These are phyloP conservation scores for Sphagnum magellanicum DNA, from an alignment of 228 moss, liverwort and hornwort species.

Conservation along the genomic window DNA sequence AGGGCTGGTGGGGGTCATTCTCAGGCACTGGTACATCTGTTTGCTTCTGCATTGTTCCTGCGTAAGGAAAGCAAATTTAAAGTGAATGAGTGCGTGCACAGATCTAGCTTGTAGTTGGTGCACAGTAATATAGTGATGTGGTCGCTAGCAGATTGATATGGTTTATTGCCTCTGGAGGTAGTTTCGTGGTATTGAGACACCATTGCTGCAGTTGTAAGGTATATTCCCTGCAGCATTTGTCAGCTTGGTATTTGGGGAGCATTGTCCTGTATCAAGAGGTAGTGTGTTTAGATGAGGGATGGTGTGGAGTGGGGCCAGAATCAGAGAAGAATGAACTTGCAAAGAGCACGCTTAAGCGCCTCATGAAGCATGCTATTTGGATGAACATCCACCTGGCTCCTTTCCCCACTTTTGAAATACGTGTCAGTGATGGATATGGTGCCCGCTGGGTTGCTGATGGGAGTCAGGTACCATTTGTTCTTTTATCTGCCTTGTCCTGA, in stretches of 20 bases:
- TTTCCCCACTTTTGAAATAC: slow-evolving; percentile 68
- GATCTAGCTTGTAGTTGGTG: background rate
- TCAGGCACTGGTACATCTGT: slow-evolving; percentile 66
- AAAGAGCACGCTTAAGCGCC: slow-evolving; percentile 31
- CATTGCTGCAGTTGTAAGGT: too few relatives aligned
- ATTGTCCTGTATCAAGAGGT: too few relatives aligned
- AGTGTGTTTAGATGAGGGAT: background rate
- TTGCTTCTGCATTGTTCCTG: background rate
- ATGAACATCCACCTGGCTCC: slow-evolving; percentile 78
- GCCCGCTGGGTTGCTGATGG: slow-evolving; percentile 89
- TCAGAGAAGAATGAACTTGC: slow-evolving; percentile 68
- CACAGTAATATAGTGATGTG: background rate
- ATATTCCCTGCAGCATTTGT: too few relatives aligned
- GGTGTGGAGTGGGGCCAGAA: slow-evolving; percentile 39
- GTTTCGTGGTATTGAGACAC: too few relatives aligned
- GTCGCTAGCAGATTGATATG: background rate
- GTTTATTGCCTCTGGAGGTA: too few relatives aligned
- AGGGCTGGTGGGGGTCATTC: slow-evolving; percentile 83
- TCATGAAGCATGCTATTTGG: slow-evolving; percentile 69
- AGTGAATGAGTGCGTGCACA: background rate
- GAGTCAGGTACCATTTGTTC: slow-evolving; percentile 50
- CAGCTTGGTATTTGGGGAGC: too few relatives aligned
- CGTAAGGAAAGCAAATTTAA: background rate
- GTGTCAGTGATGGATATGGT: slow-evolving; percentile 75
- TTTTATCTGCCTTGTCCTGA: background rate